Conservation (phyloP, 495 filamentous ascomycete genomes). For the Darksidea phi region DNA sequence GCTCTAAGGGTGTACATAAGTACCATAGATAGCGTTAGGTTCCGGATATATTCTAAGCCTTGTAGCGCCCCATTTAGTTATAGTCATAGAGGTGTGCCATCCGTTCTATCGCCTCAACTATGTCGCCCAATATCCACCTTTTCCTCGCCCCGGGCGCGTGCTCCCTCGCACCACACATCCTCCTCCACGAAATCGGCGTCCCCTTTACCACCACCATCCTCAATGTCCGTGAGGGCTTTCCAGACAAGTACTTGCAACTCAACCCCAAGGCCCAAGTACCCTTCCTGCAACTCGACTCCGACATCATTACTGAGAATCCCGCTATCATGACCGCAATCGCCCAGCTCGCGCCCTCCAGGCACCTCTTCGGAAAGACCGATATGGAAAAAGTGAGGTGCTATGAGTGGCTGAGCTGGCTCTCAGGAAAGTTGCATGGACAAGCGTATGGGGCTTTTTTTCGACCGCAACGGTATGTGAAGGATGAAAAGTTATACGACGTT, state of each 20-base stretch:
- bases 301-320: constrained; percentile 44
- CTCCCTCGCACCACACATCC: constrained; percentile 43
- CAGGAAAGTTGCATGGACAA: constrained; percentile 42
- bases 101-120: background rate
- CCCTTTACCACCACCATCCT: constrained; percentile 32
- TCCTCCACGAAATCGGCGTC: constrained; percentile 38
- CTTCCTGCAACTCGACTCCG: constrained; percentile 37
- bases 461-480: constrained; percentile 37
- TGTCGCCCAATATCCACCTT: constrained; percentile 6
- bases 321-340: constrained; percentile 42
- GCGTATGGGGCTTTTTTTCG: constrained; percentile 36
- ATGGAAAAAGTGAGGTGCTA: constrained; percentile 40
- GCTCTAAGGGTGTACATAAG: too few species aligned
- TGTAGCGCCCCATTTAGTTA: too few species aligned
- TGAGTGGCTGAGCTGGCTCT: constrained; percentile 47
- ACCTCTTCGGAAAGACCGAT: constrained; percentile 38
- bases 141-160: constrained; percentile 37
- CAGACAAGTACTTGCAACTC: constrained; percentile 34
- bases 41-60: too few species aligned
- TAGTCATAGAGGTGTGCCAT: too few species aligned
- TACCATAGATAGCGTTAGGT: too few species aligned
- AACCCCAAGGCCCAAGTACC: constrained; percentile 44
- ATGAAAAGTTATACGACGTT: constrained; percentile 24
- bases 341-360: constrained; percentile 33
- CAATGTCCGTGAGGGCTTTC: constrained; percentile 27